Conservation (phyloP, 2,329 filamentous ascomycete genomes). For the Dothidotthia symphoricarpi region DNA sequence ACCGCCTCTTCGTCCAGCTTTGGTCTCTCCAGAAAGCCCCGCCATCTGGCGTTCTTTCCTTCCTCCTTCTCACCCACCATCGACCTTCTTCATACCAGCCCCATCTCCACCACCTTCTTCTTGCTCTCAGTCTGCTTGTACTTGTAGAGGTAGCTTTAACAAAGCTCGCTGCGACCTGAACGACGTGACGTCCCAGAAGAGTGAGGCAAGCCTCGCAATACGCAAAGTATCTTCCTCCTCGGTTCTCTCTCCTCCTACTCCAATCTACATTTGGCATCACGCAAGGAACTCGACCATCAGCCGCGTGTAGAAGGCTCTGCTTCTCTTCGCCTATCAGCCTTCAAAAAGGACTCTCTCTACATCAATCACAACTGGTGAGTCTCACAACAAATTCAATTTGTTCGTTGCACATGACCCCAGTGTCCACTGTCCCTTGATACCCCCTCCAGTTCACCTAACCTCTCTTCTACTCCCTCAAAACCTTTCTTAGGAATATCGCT, state of each 20-base stretch:
- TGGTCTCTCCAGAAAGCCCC: conserved; percentile 1
- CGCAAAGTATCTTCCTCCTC: neutral
- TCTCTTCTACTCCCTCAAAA: too few relatives aligned
- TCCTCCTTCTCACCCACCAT: neutral
- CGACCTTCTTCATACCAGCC: conserved; percentile 5
- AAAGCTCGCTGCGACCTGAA: conserved; percentile 3
- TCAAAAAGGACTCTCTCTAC: too few relatives aligned
- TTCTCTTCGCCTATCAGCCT: too few relatives aligned
- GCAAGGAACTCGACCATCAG: too few relatives aligned
- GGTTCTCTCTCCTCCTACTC: neutral
- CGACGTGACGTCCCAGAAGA: neutral
- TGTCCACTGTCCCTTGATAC: too few relatives aligned
- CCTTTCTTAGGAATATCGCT: too few relatives aligned
- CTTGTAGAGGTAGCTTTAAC: conserved; percentile 1
- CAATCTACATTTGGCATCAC: too few relatives aligned
- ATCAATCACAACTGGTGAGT: too few relatives aligned
- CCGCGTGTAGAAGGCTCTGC: too few relatives aligned
- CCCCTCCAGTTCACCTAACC: too few relatives aligned
- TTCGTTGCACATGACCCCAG: too few relatives aligned
- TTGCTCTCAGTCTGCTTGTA: conserved; percentile 2
- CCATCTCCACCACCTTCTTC: conserved; percentile 3
- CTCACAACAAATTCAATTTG: too few relatives aligned
- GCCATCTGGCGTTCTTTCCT: neutral
- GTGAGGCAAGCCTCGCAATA: neutral
- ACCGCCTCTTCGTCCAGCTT: conserved; percentile 11